Base-by-base conservation (phyloP, 2,329 filamentous ascomycete genomes). In the Phyllosticta citribraziliensis region DNA sequence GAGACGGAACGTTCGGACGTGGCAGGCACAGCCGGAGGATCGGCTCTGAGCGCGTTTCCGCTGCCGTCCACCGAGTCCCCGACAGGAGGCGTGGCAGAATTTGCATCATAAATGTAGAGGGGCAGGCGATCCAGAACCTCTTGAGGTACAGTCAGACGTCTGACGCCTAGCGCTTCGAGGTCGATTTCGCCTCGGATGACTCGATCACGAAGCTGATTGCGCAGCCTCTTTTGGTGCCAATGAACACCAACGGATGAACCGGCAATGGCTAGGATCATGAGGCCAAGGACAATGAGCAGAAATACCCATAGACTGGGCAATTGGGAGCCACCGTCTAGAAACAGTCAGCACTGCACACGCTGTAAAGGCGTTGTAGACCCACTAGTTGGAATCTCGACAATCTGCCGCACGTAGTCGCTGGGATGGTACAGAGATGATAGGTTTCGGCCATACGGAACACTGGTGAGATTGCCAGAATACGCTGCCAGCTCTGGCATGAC, bases 291-390 rank as follows among this genome's bases (percentile, higher is more conserved):
- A 40, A 83, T 78, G 27, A 85, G 77, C 5, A 86, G 70, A 68
- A 95, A 95, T 0, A 89, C 83, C 93, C 93, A 97, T 1, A 96
- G 79, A 12, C 83, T 86, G 0, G 91, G 88, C 8, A 91, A 76
- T 56, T 76, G 67, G 81, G 77, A 56, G 79, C 83, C 79, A 78
- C 86, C 66, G 30, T 66, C 66, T 66, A 50, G 47, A 61, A 61
- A 53, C 61, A 22, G 24, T 64, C 52, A 65, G 63, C 19, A 30
- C 27, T 8, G 55, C 3, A 20, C 30, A 5, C 11, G 11, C 52
- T n/a, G 51, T 53, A 8, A 66, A 25, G 12, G 6, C 2, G 9
- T 24, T 5, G 3, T 19, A 22, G 51, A 50, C 9, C 11, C 25
- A 55, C 60, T 62, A 4, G 57, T 76, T 73, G 63, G 84, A 76